These are phyloP conservation scores for Pisolithus marmoratus DNA, from an alignment of 768 basidiomycete species.

Conservation along the genomic window DNA sequence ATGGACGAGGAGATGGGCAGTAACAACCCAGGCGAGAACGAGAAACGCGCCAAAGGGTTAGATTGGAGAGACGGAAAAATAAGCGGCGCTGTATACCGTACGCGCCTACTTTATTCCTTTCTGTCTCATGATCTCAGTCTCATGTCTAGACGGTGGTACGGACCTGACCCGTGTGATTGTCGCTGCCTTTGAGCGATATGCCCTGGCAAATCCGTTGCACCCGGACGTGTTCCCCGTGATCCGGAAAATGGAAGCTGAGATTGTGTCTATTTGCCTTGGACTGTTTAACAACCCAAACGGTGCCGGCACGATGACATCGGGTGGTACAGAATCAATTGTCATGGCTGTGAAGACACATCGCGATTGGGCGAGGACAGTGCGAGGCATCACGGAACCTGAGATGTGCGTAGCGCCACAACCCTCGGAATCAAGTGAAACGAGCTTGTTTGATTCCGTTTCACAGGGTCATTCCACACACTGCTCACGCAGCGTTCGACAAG, in stretches of 20 bases:
- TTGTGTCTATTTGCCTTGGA: conserved; percentile 80
- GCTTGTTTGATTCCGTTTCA: not conserved
- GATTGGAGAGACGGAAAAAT: conserved; percentile 71
- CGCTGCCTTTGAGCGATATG: conserved; percentile 75
- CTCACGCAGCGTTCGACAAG: conserved; percentile 95
- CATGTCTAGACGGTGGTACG: conserved; percentile 67
- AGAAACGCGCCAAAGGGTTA: conserved; percentile 8
- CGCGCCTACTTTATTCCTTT: conserved; percentile 19
- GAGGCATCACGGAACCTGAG: conserved; percentile 88
- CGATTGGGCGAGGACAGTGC: conserved; percentile 82
- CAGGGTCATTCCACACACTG: conserved; percentile 79
- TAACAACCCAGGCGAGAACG: conserved; percentile 9
- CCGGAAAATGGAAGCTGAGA: conserved; percentile 96
- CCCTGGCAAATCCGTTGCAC: conserved; percentile 86
- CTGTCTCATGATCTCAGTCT: not conserved
- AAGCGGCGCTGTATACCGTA: conserved; percentile 84
- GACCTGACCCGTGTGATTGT: conserved; percentile 76
- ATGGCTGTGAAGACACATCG: conserved; percentile 94
- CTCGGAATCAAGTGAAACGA: not conserved
- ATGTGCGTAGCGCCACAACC: conserved; percentile 50
- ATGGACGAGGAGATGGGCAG: conserved; percentile 61
- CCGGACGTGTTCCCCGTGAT: conserved; percentile 91
- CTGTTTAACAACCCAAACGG: conserved; percentile 83
- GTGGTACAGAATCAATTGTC: conserved; percentile 94
- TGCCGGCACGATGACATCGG: conserved; percentile 89